phyloP scores from a whole-genome alignment of 176 grass and related monocot species.

The Musa itinerans region DNA sequence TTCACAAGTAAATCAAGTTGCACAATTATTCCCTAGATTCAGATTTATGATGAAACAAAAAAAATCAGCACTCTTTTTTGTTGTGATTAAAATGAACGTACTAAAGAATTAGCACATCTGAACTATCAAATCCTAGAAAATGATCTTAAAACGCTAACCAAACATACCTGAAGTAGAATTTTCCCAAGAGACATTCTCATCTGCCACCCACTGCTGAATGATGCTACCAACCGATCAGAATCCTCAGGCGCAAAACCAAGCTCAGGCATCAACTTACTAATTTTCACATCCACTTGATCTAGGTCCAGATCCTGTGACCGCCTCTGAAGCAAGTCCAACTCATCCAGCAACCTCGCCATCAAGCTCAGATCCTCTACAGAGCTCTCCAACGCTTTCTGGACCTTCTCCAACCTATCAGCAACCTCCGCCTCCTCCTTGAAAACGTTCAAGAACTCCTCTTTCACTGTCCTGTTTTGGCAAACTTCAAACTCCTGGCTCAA shows the following conservation, averaged over 20 bases:
- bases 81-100: background rate
- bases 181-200: constrained; percentile 99
- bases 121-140: background rate
- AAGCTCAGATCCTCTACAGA: constrained; percentile 70
- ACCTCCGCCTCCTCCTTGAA: constrained; percentile 87
- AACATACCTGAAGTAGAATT: constrained; percentile 86
- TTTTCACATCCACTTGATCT: constrained; percentile 63
- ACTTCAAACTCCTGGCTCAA: constrained; percentile 96
- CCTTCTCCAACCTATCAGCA: constrained; percentile 55
- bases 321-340: constrained; percentile 80
- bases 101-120: background rate
- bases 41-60: too few species aligned
- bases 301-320: constrained; percentile 64
- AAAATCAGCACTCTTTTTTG: too few species aligned
- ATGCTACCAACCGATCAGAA: constrained; percentile 70
- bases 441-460: constrained; percentile 63
- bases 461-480: constrained; percentile 49
- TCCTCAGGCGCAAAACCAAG: constrained; percentile 77
- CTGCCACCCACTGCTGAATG: constrained; percentile 88
- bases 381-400: constrained; percentile 58
- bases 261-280: constrained; percentile 92
- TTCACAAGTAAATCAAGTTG: too few species aligned
- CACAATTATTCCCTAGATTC: too few species aligned
- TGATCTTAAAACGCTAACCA: background rate
- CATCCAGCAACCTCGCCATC: constrained; percentile 75